A percentile compares a stretch with the other conserved stretches of the same genome.
phyloP scores from a whole-genome alignment of 2,329 filamentous ascomycete species.

The Colletotrichum orbiculare region DNA sequence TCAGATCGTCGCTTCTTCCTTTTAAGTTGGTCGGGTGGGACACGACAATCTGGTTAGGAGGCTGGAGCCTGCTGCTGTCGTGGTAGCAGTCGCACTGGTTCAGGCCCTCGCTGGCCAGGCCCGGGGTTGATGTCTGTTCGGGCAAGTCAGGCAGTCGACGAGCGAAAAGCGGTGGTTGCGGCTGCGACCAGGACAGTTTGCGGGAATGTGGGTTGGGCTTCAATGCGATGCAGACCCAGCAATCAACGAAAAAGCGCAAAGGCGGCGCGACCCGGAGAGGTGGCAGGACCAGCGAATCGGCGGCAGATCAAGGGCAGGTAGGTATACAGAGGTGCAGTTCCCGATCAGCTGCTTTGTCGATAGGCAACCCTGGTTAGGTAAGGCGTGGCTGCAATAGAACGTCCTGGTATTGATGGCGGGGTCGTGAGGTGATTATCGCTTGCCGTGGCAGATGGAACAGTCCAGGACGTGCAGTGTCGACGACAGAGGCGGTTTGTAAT shows the following conservation, averaged over 20 bases:
- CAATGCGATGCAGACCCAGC: constrained; percentile 13
- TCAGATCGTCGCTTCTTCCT: constrained; percentile 23
- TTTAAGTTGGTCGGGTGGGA: constrained; percentile 31
- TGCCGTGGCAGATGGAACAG: neutral
- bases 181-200: constrained; percentile 2
- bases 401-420: constrained; percentile 18
- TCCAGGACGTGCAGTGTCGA: neutral
- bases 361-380: constrained; percentile 33
- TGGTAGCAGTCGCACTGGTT: constrained; percentile 4
- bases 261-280: constrained; percentile 13
- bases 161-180: constrained; percentile 19
- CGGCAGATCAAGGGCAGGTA: constrained; percentile 1
- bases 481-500: neutral
- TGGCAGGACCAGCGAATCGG: constrained; percentile 21
- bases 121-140: constrained; percentile 19
- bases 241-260: constrained; percentile 10
- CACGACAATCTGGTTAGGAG: constrained; percentile 29
- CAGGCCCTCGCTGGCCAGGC: constrained; percentile 35
- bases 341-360: constrained; percentile 21
- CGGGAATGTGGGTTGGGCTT: constrained; percentile 22
- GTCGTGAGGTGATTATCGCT: constrained; percentile 29
- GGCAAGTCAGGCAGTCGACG: constrained; percentile 29
- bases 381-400: constrained; percentile 24
- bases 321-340: constrained; percentile 2
- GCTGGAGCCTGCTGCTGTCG: constrained; percentile 14